Conservation (phyloP, 2,329 filamentous ascomycete species). For the Fusarium nygamai region DNA sequence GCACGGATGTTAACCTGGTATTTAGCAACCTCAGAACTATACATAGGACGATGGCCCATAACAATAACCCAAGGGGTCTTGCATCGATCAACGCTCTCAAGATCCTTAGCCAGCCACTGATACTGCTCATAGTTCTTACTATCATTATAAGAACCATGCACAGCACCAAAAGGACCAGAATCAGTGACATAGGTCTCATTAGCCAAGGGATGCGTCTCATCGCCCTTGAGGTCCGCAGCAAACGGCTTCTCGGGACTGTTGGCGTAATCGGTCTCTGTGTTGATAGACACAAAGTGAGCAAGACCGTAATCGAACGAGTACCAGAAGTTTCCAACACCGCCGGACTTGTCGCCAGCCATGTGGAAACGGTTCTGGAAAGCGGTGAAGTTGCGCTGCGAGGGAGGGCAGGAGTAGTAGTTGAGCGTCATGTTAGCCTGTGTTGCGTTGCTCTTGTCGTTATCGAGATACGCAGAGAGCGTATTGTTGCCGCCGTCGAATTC, state of each 20-base stretch:
- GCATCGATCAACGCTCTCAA: background rate
- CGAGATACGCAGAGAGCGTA: background rate
- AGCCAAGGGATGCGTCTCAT: background rate
- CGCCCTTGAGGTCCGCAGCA: background rate
- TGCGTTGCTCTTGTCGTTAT: background rate
- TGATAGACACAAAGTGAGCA: background rate
- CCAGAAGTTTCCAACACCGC: background rate
- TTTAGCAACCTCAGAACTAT: background rate
- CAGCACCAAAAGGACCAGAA: background rate
- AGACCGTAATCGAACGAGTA: background rate
- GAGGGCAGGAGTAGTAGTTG: background rate
- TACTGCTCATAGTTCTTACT: background rate
- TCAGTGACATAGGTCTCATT: conserved; percentile 2
- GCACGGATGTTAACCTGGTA: background rate
- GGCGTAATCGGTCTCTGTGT: conserved; percentile 3
- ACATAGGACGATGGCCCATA: conserved; percentile 5
- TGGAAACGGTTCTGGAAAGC: conserved; percentile 9
- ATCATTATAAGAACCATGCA: background rate
- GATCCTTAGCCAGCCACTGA: conserved; percentile 2
- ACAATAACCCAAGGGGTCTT: conserved; percentile 1
- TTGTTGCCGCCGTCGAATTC: background rate
- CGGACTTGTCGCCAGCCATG: background rate
- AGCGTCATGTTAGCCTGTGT: background rate
- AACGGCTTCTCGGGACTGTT: background rate
- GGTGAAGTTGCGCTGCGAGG: conserved; percentile 1